Evolutionary conservation across 1,284 basidiomycete genomes (phyloP), one percentile per base, ranked within the genome.

Genomic region (Puccinia polysora): DNA sequence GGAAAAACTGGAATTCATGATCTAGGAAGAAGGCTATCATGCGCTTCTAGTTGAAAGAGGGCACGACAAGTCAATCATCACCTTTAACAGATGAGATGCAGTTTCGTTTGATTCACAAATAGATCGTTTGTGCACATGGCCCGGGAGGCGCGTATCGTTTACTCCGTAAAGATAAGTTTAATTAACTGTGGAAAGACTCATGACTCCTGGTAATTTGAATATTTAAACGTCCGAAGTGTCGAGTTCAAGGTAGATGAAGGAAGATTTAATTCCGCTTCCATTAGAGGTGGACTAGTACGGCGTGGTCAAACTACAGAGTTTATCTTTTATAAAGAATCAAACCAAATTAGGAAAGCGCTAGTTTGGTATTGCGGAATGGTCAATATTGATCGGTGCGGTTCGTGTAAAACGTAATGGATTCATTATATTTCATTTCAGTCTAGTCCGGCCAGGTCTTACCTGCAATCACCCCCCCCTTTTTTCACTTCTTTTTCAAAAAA

Each of bases 381-480:
- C n/a, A n/a, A 49, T 49, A 15, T 15, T 49, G 15, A 49, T 49
- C 45, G 45, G 18, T 49, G 15, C 4, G 14, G 23, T 49, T 18
- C 45, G 18, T 49, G 5, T 15, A 49, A 49, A 5, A 15, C 4
- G 23, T 15, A 4, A 15, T 15, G 5, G 45, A 4, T 49, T 49
- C 45, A 49, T 49, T 49, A 5, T 15, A 49, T 49, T 49, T 49
- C 45, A 49, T 49, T 49, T 49, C 23, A n/a, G n/a, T n/a, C n/a
- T n/a, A n/a, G n/a, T n/a, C n/a, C n/a, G n/a, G n/a, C n/a, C n/a
- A n/a, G n/a, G n/a, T n/a, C n/a, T n/a, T n/a, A n/a, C n/a, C n/a
- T n/a, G n/a, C n/a, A n/a, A n/a, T n/a, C n/a, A n/a, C n/a, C n/a
- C n/a, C n/a, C n/a, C n/a, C n/a, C n/a, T n/a, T n/a, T n/a, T n/a